Percentiles rank a stretch among this genome's conserved stretches.
phyloP scores from a whole-genome alignment of 805 yeast species.

The Barnettozyma californica region DNA sequence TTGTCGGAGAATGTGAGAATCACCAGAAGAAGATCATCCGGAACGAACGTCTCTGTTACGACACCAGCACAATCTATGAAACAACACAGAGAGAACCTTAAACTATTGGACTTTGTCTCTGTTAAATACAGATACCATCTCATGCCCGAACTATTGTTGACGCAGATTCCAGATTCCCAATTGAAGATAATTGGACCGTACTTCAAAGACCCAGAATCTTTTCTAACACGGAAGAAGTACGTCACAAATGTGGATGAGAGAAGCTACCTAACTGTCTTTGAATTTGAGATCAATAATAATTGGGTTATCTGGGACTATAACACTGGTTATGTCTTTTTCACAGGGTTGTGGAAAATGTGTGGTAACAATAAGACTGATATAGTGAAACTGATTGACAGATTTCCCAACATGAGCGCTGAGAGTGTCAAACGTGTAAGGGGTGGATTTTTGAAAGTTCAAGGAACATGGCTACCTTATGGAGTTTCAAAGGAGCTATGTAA shows the following conservation, averaged over 20 bases:
- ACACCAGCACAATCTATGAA: conserved; percentile 4
- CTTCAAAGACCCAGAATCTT: conserved; percentile 1
- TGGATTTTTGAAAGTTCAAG: conserved; percentile 88
- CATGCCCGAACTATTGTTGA: conserved; percentile 11
- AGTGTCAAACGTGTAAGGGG: conserved; percentile 69
- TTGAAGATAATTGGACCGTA: conserved; percentile 9
- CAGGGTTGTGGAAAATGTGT: conserved; percentile 81
- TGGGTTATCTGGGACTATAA: conserved; percentile 68
- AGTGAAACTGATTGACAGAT: conserved; percentile 49
- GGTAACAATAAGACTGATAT: conserved; percentile 73
- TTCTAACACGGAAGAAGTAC: conserved; percentile 41
- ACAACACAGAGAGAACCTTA: conserved; percentile 12
- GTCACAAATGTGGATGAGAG: conserved; percentile 73
- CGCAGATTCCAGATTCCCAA: conserved; percentile 22
- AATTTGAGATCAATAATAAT: conserved; percentile 61
- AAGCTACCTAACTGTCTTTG: conserved; percentile 63
- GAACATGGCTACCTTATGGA: conserved; percentile 82
- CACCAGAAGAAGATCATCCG: conserved; percentile 5
- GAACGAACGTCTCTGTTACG: neutral
- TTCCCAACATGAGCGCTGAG: conserved; percentile 17
- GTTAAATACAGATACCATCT: conserved; percentile 16
- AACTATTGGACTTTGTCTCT: conserved; percentile 15
- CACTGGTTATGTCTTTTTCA: conserved; percentile 81
- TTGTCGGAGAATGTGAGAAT: neutral
- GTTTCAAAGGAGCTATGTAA: conserved; percentile 64